phyloP scores from a whole-genome alignment of 257 asterid genomes.

The Coffea canephora region DNA sequence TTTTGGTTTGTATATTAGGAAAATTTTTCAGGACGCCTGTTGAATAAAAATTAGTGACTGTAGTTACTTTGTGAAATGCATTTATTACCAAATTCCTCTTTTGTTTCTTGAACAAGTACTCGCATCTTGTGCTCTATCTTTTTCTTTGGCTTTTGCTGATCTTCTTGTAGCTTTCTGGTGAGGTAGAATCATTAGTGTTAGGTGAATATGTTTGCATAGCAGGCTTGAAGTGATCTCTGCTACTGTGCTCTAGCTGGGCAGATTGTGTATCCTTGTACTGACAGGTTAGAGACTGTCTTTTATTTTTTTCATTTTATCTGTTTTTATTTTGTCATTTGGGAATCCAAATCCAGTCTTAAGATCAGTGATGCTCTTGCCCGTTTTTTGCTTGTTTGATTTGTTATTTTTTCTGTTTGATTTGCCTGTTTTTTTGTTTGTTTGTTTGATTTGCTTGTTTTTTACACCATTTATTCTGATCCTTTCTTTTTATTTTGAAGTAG shows the following conservation, averaged over 20 bases:
- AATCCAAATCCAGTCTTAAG: too few relatives aligned
- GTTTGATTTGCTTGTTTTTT: too few relatives aligned
- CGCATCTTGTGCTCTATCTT: neutral
- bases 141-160: neutral
- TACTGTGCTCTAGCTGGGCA: neutral
- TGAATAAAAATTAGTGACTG: neutral
- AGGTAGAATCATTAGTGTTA: neutral
- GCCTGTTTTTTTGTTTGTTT: too few relatives aligned
- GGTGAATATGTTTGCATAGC: too few relatives aligned
- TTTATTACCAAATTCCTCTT: neutral
- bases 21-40: conserved; percentile 5
- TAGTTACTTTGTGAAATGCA: neutral
- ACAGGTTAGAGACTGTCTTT: neutral
- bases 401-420: too few relatives aligned
- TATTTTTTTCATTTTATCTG: too few relatives aligned
- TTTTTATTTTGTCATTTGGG: too few relatives aligned
- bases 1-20: neutral
- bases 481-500: too few relatives aligned
- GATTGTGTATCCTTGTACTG: too few relatives aligned
- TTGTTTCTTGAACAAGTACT: neutral
- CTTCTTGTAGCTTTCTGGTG: neutral
- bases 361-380: too few relatives aligned
- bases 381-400: too few relatives aligned
- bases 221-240: neutral
- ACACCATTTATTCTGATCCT: too few relatives aligned